A percentile compares a stretch with the other conserved stretches of the same genome.
These are phyloP conservation scores for Colletotrichum sojae DNA, from an alignment of 2,329 filamentous ascomycete species.

Conservation along the genomic window DNA sequence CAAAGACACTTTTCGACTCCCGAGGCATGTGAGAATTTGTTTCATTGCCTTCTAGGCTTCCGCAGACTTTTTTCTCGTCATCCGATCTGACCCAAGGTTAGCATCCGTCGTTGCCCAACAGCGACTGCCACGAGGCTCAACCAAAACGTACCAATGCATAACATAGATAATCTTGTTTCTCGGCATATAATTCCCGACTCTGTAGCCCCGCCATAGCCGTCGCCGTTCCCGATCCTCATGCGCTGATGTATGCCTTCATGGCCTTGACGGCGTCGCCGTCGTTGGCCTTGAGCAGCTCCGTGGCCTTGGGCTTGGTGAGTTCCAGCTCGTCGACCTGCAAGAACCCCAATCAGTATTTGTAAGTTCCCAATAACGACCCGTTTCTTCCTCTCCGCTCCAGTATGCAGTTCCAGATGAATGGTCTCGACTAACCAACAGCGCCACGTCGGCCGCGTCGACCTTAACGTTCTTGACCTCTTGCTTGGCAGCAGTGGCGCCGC, in stretches of 20 bases:
- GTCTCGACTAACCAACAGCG: conserved; percentile 70
- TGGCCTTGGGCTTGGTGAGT: conserved; percentile 78
- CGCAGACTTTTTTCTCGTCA: conserved; percentile 13
- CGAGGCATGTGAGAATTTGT: background rate
- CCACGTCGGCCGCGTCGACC: conserved; percentile 80
- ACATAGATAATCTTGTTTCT: conserved; percentile 25
- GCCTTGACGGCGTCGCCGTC: conserved; percentile 79
- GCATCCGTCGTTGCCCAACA: background rate
- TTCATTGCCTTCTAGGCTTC: conserved; percentile 1
- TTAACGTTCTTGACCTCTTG: conserved; percentile 75
- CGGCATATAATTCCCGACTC: conserved; percentile 15
- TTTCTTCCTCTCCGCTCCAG: too few relatives aligned
- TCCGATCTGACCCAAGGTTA: conserved; percentile 27
- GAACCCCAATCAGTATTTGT: background rate
- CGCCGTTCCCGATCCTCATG: conserved; percentile 32
- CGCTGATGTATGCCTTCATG: conserved; percentile 68
- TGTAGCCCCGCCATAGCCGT: conserved; percentile 7
- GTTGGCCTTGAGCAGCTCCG: conserved; percentile 79
- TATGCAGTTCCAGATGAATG: background rate
- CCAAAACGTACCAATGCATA: conserved; percentile 28
- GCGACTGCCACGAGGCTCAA: background rate
- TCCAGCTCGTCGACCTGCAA: conserved; percentile 78
- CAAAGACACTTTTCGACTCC: background rate
- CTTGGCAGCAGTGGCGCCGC: conserved; percentile 52
- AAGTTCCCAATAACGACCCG: too few relatives aligned